phyloP scores from a whole-genome alignment of 2,329 filamentous ascomycete species.

The Alternaria postmessia region DNA sequence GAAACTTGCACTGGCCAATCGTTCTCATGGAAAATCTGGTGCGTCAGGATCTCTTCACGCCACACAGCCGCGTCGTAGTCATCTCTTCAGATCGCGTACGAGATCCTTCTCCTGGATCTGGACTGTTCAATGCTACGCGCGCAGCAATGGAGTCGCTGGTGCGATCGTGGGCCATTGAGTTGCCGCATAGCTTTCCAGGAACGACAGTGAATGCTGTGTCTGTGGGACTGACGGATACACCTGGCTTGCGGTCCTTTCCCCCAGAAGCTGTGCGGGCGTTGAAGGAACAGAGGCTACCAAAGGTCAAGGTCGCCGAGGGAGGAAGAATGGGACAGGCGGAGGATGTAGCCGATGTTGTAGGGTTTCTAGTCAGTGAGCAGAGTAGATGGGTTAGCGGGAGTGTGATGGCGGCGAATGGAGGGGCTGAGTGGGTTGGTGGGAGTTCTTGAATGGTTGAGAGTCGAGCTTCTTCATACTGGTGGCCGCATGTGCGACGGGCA shows the following conservation, averaged over 20 bases:
- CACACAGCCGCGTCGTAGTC: slow-evolving; percentile 28
- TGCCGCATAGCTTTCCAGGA: slow-evolving; percentile 30
- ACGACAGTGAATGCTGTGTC: slow-evolving; percentile 42
- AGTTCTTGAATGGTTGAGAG: not conserved
- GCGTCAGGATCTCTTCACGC: not conserved
- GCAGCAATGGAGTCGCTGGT: slow-evolving; percentile 32
- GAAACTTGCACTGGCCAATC: slow-evolving; percentile 14
- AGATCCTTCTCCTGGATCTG: slow-evolving; percentile 19
- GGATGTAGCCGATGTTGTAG: slow-evolving; percentile 75
- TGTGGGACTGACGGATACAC: slow-evolving; percentile 41
- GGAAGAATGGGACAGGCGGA: slow-evolving; percentile 37
- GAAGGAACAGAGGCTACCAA: slow-evolving; percentile 26
- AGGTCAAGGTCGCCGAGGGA: slow-evolving; percentile 31
- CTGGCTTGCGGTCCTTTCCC: slow-evolving; percentile 24
- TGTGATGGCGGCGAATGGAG: slow-evolving; percentile 48
- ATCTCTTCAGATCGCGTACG: slow-evolving; percentile 31
- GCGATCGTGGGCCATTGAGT: slow-evolving; percentile 34
- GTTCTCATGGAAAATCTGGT: slow-evolving; percentile 35
- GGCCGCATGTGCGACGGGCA: not conserved
- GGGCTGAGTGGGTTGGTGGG: slow-evolving; percentile 34
- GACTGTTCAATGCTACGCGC: slow-evolving; percentile 31
- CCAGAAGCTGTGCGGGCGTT: slow-evolving; percentile 22
- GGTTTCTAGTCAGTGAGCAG: slow-evolving; percentile 47
- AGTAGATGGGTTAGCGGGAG: slow-evolving; percentile 49
- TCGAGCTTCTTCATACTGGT: not conserved